Base-by-base conservation (phyloP, 495 filamentous ascomycete genomes). In the Penicillium tannophilum region DNA sequence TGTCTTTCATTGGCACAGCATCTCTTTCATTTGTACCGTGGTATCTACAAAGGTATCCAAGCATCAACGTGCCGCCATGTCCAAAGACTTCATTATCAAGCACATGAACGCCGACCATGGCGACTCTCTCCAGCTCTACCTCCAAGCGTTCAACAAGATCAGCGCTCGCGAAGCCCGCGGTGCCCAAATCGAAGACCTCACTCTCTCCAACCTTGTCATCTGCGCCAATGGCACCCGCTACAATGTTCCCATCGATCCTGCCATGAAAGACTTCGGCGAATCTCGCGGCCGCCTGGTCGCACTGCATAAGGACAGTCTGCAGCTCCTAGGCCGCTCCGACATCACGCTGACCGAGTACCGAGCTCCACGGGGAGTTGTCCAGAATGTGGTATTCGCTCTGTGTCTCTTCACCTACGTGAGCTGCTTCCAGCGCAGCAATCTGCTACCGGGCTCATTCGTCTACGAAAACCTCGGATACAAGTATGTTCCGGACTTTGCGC, bases 101-200 rank as follows among this genome's bases (percentile, higher is more conserved):
- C 90, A 94, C 78, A 92, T 94, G 89, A 93, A 93, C 77, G 76
- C 75, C 41, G 87, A 91, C 77, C 90, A 93, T 73, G 70, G 73
- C 61, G 77, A 80, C 61, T 88, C 89, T 30, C 78, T 94, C 16
- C 66, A 73, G 43, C 81, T 87, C 57, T 92, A 89, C 73, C 80
- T 92, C 0, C 77, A 82, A 58, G 80, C 88, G 70, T 88, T 81
- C 79, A 70, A 63, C 62, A 59, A 72, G 7, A 68, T 87, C 36
- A 77, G 83, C 45, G 66, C 78, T 8, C 64, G 66, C 26, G 71
- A 77, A 31, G 70, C 79, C 49, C 69, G 80, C 57, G 67, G 79
- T 51, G 84, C 86, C 8, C 64, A 74, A 17, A 75, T 93, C 55
- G 75, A 78, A 54, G 85, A 89, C 67, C 75, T 93, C 63, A 75